Base-by-base conservation (phyloP, 2,329 filamentous ascomycete genomes). In the Arachnopeziza araneosa region DNA sequence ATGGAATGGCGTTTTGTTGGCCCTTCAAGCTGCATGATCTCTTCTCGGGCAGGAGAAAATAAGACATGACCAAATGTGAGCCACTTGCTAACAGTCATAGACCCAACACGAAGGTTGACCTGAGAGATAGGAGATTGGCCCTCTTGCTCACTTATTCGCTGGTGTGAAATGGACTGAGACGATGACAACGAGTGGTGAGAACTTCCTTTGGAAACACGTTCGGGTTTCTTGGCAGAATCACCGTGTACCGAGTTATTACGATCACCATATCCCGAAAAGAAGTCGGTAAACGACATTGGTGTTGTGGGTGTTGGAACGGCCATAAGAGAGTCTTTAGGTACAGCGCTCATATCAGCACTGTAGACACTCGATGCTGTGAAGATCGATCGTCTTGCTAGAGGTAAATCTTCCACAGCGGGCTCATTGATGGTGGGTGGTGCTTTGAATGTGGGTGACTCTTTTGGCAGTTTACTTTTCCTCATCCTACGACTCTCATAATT, bases 71-170 rank as follows among this genome's bases (percentile, higher is more conserved):
- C 90, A 71, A 93, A 93, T 0, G 88, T 91, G 24, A 95, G 82
- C 90, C 90, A 95, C 70, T 93, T 93, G 79, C 88, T 92, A 24
- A 92, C 90, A 62, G 90, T 92, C 78, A 95, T 86, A 1, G 90
- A 91, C 4, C 88, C 90, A 19, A 91, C 86, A 1, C 90, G 82
- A 23, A 95, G 80, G 69, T 92, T 91, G 63, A 91, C 88, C 71
- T 88, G 87, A 0, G 85, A 83, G 22, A 88, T 75, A 1, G 86
- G 84, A 1, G 86, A 85, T 61, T 81, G 83, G 64, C 85, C 82
- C 21, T 83, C 78, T 77, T 65, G 63, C 32, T 68, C 68, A 21
- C 62, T 53, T 4, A 67, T 68, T 44, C 36, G 36, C 36, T 44
- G 36, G 19, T 64, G 36, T 6, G 68, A 67, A 3, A 58, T 57